Base-by-base conservation (phyloP, 805 yeast genomes). In the Starmerella potacharoeniae region DNA sequence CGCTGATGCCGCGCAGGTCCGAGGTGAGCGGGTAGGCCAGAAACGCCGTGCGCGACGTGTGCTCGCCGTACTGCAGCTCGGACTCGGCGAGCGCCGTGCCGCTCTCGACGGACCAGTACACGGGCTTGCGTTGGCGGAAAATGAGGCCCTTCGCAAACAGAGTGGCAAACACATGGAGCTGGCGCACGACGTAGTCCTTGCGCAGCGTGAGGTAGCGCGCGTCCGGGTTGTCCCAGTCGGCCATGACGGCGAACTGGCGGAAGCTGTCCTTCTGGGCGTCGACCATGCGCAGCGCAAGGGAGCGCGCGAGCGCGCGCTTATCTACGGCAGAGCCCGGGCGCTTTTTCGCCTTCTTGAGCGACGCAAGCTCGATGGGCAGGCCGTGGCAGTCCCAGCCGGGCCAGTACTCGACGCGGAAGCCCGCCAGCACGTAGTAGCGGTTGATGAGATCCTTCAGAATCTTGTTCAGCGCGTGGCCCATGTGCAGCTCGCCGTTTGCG, bases 381-480 rank as follows among this genome's bases (percentile, higher is more conserved):
- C 99, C 99, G 71, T 93, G 99, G 66, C 98, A 93, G 68, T 93
- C 99, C 97, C 98, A 93, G 0, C 99, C 99, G 0, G 97, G 96
- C 43, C 76, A 75, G 64, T 86, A 93, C 52, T 77, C 74, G 4
- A 93, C 80, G 49, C 76, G 75, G 57, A 80, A 75, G 14, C 88
- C 86, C 40, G 74, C 68, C 22, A 82, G 66, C 30, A 90, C 71
- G 64, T 87, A 81, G 61, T 73, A 83, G 51, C 99, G 73, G 59
- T 80, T 79, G 46, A 91, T 79, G 47, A 93, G 81, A 68, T 93
- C 99, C 68, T 93, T 93, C 54, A 88, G 69, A 22, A 89, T 78
- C 66, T 93, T 91, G 71, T 93, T 93, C 63, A 93, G 70, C 0
- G 97, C 87, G 70, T 93, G 99, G 17, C 54, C 97, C 88, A 90